These are phyloP conservation scores for Phytophthora pseudosyringae DNA, from an alignment of 352 stramenopile species.

Conservation along the genomic window DNA sequence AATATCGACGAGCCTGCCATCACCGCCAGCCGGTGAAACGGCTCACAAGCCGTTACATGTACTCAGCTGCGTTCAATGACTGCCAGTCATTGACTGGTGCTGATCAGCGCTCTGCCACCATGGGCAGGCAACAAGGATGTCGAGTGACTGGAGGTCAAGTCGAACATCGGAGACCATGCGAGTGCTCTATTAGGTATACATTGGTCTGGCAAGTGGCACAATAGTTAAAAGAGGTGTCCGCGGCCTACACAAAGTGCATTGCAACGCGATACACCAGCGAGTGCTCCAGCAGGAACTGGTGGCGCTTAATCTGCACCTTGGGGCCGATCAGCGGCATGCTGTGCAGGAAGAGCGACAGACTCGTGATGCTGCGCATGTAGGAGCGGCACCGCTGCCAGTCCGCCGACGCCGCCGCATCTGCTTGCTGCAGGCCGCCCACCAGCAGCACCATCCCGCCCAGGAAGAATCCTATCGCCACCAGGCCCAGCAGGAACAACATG, in stretches of 20 bases:
- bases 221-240: constrained; percentile 15
- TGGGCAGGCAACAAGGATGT: background rate
- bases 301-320: constrained; percentile 78
- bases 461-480: constrained; percentile 53
- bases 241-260: constrained; percentile 78
- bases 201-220: background rate
- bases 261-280: constrained; percentile 83
- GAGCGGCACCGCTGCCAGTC: constrained; percentile 81
- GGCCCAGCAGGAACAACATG: constrained; percentile 63
- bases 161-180: constrained; percentile 4
- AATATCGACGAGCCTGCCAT: constrained; percentile 18
- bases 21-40: constrained; percentile 13
- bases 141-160: background rate
- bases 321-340: constrained; percentile 69
- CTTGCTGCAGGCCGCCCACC: constrained; percentile 66
- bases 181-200: constrained; percentile 21
- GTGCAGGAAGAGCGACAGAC: constrained; percentile 84
- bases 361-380: constrained; percentile 83
- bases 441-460: constrained; percentile 69
- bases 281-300: constrained; percentile 79
- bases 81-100: constrained; percentile 6
- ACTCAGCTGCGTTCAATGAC: too few relatives aligned
- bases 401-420: constrained; percentile 50
- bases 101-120: too few relatives aligned
- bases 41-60: constrained; percentile 14